phyloP scores from a whole-genome alignment of 2,329 filamentous ascomycete genomes.

The Cryphonectria carpinicola region DNA sequence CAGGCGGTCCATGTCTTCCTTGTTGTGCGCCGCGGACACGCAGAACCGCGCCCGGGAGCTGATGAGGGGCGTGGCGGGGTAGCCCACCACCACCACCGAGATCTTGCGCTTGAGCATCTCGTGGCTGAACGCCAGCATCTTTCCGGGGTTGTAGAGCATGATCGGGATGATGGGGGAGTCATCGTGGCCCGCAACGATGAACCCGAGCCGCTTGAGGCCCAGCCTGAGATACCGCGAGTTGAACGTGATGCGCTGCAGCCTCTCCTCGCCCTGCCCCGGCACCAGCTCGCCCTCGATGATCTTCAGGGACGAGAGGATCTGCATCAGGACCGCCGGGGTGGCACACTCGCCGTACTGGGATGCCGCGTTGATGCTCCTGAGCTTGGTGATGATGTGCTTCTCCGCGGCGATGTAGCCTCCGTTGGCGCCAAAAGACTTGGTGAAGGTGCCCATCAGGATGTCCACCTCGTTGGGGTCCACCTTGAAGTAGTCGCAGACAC shows the following conservation, averaged over 20 bases:
- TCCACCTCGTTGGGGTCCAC: conserved; percentile 88
- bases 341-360: conserved; percentile 88
- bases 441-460: conserved; percentile 96
- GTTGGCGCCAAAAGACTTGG: conserved; percentile 98
- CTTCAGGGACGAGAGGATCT: conserved; percentile 84
- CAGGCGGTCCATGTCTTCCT: conserved; percentile 93
- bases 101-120: conserved; percentile 99
- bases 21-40: conserved; percentile 93
- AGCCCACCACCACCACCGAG: conserved; percentile 94
- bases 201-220: conserved; percentile 92
- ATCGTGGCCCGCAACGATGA: conserved; percentile 96
- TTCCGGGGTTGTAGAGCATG: conserved; percentile 96
- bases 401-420: conserved; percentile 93
- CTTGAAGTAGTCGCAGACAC: conserved; percentile 96
- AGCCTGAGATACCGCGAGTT: conserved; percentile 98
- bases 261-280: conserved; percentile 92
- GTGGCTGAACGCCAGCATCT: conserved; percentile 97
- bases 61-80: conserved; percentile 93
- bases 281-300: conserved; percentile 87
- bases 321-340: conserved; percentile 83
- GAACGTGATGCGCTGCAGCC: conserved; percentile 93
- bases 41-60: conserved; percentile 96
- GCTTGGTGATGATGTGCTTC: conserved; percentile 89
- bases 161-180: conserved; percentile 97
- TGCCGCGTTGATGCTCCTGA: conserved; percentile 82